Evolutionary conservation across 2,329 filamentous ascomycete species (phyloP).

Genomic region (Nothomitra cinnamomea): DNA sequence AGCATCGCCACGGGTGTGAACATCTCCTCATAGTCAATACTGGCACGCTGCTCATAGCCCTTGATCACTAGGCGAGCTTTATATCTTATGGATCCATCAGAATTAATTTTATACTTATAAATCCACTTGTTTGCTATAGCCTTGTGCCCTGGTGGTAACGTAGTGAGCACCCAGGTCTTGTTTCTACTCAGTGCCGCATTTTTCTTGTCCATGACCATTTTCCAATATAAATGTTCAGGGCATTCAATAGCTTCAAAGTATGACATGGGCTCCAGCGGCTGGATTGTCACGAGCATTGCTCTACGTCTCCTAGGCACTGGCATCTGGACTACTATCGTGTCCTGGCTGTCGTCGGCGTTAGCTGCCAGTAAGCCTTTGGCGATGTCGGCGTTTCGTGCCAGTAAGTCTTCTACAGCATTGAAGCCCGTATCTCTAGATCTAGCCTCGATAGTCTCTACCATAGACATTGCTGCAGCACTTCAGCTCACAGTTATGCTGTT

Average conservation of each 20-base stretch:
- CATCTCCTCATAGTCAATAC: slow-evolving; percentile 8
- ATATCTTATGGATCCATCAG: no score
- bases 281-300: not conserved
- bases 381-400: no score
- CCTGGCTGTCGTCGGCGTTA: not conserved
- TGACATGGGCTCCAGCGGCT: not conserved
- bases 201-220: no score
- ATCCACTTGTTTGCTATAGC: slow-evolving; percentile 8
- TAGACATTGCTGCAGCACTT: no score
- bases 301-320: not conserved
- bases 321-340: not conserved
- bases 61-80: slow-evolving; percentile 8
- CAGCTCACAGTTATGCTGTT: not conserved
- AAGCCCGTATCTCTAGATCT: no score
- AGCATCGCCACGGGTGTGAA: slow-evolving; percentile 7
- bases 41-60: slow-evolving; percentile 6
- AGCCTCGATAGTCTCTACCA: no score
- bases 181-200: no score
- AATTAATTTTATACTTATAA: slow-evolving; percentile 6
- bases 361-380: not conserved
- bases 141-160: not conserved
- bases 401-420: not conserved
- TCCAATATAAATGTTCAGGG: no score
- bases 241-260: not conserved
- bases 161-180: slow-evolving; percentile 1